A percentile compares a stretch with the other conserved stretches of the same genome.
phyloP scores from a whole-genome alignment of 2,329 filamentous ascomycete genomes.

The Tolypocladium ophioglossoides region DNA sequence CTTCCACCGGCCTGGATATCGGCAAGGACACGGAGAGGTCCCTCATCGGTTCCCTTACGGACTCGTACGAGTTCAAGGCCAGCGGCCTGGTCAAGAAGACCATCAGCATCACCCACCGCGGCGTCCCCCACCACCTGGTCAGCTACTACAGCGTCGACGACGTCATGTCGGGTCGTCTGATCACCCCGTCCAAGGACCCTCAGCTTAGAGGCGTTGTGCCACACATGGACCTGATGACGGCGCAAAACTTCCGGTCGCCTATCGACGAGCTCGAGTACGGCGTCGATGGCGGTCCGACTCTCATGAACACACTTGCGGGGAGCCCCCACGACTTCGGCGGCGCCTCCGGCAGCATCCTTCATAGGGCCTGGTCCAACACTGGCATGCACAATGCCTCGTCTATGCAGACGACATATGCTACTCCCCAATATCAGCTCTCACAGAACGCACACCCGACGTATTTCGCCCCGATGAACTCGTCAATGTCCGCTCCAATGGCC shows the following conservation, averaged over 20 bases:
- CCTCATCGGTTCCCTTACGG: slow-evolving; percentile 73
- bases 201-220: slow-evolving; percentile 33
- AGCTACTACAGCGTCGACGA: slow-evolving; percentile 82
- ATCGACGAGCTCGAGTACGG: slow-evolving; percentile 46
- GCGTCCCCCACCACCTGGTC: slow-evolving; percentile 73
- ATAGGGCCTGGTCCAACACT: slow-evolving; percentile 15
- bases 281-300: slow-evolving; percentile 3
- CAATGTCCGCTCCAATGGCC: not conserved
- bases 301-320: slow-evolving; percentile 5
- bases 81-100: slow-evolving; percentile 86
- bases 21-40: slow-evolving; percentile 24
- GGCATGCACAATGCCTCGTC: slow-evolving; percentile 7
- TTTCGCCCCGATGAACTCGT: slow-evolving; percentile 1
- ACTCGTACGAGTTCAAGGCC: slow-evolving; percentile 79
- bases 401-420: slow-evolving; percentile 5
- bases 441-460: slow-evolving; percentile 1
- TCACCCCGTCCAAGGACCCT: slow-evolving; percentile 42
- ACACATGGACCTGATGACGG: slow-evolving; percentile 45
- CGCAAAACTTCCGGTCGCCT: slow-evolving; percentile 56
- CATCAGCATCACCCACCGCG: slow-evolving; percentile 66
- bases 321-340: slow-evolving; percentile 5
- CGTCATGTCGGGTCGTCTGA: slow-evolving; percentile 51
- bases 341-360: slow-evolving; percentile 8
- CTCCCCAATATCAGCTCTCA: slow-evolving; percentile 1
- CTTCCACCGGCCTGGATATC: slow-evolving; percentile 1